These are phyloP conservation scores for Backusella australiensis DNA, from an alignment of 192 early-diverging fungal species.

Conservation along the genomic window DNA sequence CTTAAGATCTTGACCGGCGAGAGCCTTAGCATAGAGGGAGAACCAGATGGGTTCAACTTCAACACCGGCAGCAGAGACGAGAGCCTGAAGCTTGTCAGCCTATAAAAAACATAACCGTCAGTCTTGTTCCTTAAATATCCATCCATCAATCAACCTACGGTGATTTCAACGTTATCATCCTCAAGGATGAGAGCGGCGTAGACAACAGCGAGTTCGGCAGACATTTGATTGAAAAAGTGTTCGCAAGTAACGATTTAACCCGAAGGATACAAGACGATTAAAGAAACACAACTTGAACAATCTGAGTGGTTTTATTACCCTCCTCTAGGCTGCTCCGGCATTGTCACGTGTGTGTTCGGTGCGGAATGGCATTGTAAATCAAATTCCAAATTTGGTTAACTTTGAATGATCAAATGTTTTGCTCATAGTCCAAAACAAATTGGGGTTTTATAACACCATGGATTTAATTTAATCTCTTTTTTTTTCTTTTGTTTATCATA, in stretches of 20 bases:
- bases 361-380: too few species aligned
- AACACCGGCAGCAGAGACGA: constrained; percentile 89
- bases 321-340: not conserved
- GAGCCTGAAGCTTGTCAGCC: constrained; percentile 90
- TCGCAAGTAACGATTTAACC: constrained; percentile 18
- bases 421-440: not conserved
- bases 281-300: not conserved
- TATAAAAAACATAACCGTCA: constrained; percentile 18
- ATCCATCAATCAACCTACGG: constrained; percentile 57
- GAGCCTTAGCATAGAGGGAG: constrained; percentile 95
- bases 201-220: constrained; percentile 84
- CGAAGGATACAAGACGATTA: constrained; percentile 19
- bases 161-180: constrained; percentile 96
- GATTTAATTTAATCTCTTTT: not conserved
- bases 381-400: not conserved
- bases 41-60: constrained; percentile 94
- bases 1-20: constrained; percentile 87
- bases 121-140: not conserved
- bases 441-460: not conserved
- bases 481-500: not conserved
- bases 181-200: constrained; percentile 98
- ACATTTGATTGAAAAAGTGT: constrained; percentile 18
- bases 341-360: not conserved
- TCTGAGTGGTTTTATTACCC: not conserved
- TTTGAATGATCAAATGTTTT: not conserved